Evolutionary conservation across 2,329 filamentous ascomycete species (phyloP), one percentile per base, ranked within the genome.

Genomic region (Coleophoma crateriformis): DNA sequence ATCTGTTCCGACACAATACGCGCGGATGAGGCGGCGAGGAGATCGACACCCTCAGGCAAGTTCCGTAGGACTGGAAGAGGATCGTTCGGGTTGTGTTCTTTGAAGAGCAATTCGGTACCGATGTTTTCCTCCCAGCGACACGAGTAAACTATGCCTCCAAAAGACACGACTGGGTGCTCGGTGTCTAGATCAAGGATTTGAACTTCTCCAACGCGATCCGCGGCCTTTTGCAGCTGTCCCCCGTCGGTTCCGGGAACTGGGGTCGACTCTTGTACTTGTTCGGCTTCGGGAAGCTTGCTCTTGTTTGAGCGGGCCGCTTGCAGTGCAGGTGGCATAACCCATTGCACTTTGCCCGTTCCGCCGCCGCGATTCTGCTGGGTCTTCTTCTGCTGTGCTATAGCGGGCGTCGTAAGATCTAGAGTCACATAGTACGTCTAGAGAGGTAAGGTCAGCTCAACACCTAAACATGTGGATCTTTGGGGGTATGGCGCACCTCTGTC

Each of bases 171-270:
- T 0, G 92, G 92, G 45, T 87, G 85, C 2, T 71, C 62, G 1
- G 85, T 85, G 66, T 95, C 87, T 3, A 96, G 75, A 27, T 89
- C 90, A n/a, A 94, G 74, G 46, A 96, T 84, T 62, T 96, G 90
- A 6, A 96, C 79, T 37, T 78, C 19, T 12, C 69, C 32, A 70
- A 38, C 35, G 4, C 52, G 27, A 27, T 27, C 27, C 6, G 27
- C 27, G 27, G 6, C 54, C 37, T 17, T 42, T 45, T 20, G 47
- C 34, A 41, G 50, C 49, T 48, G 22, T 50, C 46, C 32, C 40
- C 49, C 45, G 33, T 55, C 33, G 19, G 35, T 15, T 45, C 38
- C 15, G n/a, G 39, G 33, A 35, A 48, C 51, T 17, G 46, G 42
- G 2, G 17, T 22, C 39, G 34, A 38, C 33, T 34, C 22, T 39